Base-by-base conservation (phyloP, 2,329 filamentous ascomycete species). In the Gremmenia infestans region DNA sequence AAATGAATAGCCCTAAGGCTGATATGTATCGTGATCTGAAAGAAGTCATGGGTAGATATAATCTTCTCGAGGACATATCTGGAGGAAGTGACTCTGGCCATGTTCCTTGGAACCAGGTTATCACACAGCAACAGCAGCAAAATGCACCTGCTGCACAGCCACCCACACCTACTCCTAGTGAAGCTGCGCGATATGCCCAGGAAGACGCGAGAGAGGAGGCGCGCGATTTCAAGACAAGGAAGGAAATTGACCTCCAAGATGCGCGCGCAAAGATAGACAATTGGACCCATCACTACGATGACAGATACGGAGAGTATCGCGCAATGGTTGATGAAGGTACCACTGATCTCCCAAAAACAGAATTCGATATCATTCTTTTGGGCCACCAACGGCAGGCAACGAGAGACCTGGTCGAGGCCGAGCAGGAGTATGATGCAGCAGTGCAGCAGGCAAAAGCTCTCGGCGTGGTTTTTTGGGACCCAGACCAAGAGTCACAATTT, bases 401-500 rank as follows among this genome's bases (percentile, higher is more conserved):
- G 4, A 22, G 36, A 43, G 51, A 52, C 3, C 19, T 60, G 2
- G 46, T 57, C 22, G 8, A 32, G 19, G 56, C 59, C 1, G 60
- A 64, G 25, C 37, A 52, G 4, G 52, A 53, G 5, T 40, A 53
- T 12, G 32, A 53, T 15, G 50, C 53, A 22, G 54, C 54, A 1
- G 49, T 47, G 2, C 7, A 45, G 2, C 39, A 45, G 4, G 57
- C 48, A 23, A 58, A 37, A 19, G 39, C 45, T 1, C n/a, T 60
- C 1, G 54, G 58, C 3, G 32, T 60, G 5, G 5, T 55, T 7
- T 52, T 57, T 8, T 23, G 40, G 28, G 25, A 46, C 9, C 5
- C 22, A 3, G 58, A 61, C 8, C 59, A 60, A 52, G 53, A 56
- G 19, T 63, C 61, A 3, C 35, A 54, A 0, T 63, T 64, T 48